Evolutionary conservation across 768 basidiomycete species (phyloP).

Genomic region (Termitomyces sp.): DNA sequence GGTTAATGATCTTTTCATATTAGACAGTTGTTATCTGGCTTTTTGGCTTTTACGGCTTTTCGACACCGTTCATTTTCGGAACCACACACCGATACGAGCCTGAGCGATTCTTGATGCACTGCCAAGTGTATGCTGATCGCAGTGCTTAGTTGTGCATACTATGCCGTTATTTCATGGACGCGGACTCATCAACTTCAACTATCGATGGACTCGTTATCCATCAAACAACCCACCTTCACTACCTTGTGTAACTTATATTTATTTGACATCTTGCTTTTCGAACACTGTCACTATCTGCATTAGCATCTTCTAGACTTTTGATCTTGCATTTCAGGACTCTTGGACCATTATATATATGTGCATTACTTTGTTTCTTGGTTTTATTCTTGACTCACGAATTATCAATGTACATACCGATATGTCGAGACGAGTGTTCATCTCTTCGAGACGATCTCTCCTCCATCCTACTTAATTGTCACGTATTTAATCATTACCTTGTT

Average conservation of each 20-base stretch:
- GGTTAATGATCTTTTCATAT: slow-evolving; percentile 80
- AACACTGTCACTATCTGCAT: neutral
- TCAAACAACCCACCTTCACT: neutral
- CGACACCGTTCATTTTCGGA: neutral
- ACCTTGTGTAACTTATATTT: neutral
- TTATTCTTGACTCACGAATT: neutral
- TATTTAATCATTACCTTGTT: neutral
- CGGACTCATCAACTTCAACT: neutral
- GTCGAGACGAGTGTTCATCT: neutral
- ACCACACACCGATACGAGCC: neutral
- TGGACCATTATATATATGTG: neutral
- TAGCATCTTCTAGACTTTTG: neutral
- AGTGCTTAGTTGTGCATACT: neutral
- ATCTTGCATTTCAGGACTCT: neutral
- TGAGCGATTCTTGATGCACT: neutral
- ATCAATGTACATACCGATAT: neutral
- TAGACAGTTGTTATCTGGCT: slow-evolving; percentile 17
- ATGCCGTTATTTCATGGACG: neutral
- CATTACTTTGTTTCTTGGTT: neutral
- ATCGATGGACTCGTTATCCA: neutral
- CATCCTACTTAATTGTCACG: neutral
- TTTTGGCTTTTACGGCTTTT: neutral
- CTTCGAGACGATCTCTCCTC: neutral
- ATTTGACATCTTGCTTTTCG: neutral
- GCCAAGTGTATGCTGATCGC: neutral